phyloP scores from a whole-genome alignment of 139 green algal species.

The Mychonastes homosphaera region DNA sequence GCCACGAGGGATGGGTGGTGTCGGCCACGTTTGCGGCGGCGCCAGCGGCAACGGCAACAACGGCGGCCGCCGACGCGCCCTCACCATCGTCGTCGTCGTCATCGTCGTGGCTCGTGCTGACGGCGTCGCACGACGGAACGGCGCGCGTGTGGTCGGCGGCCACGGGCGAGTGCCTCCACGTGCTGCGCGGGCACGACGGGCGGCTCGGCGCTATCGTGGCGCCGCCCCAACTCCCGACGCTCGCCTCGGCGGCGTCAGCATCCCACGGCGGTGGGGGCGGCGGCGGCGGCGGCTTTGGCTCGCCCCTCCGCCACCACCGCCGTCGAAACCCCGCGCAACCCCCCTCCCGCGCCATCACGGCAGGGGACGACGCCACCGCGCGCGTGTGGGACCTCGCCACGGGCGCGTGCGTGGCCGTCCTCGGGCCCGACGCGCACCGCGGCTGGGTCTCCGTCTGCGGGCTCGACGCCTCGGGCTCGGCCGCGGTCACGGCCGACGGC shows the following conservation, averaged over 20 bases:
- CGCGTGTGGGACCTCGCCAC: slow-evolving; percentile 34
- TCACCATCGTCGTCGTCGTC: no score
- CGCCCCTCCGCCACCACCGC: background rate
- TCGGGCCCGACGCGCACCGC: no score
- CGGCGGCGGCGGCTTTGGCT: background rate
- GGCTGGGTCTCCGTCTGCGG: no score
- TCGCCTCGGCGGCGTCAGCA: background rate
- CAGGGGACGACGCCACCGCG: no score
- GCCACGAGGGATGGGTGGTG: slow-evolving; percentile 55
- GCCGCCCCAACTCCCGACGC: background rate
- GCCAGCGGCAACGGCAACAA: no score
- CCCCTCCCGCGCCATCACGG: background rate
- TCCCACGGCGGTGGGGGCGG: background rate
- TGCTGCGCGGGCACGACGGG: slow-evolving; percentile 29
- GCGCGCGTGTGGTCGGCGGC: slow-evolving; percentile 48
- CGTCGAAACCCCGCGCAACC: background rate
- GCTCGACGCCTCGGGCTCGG: no score
- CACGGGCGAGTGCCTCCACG: slow-evolving; percentile 32
- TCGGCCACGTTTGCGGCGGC: no score
- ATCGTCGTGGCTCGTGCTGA: slow-evolving; percentile 52
- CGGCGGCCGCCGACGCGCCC: no score
- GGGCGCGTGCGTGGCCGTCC: slow-evolving; percentile 24
- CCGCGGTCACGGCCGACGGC: no score
- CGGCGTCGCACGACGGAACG: slow-evolving; percentile 40
- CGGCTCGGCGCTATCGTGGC: slow-evolving; percentile 7